These are phyloP conservation scores for Entophlyctis luteolus DNA, from an alignment of 192 early-diverging fungal species.

Conservation along the genomic window DNA sequence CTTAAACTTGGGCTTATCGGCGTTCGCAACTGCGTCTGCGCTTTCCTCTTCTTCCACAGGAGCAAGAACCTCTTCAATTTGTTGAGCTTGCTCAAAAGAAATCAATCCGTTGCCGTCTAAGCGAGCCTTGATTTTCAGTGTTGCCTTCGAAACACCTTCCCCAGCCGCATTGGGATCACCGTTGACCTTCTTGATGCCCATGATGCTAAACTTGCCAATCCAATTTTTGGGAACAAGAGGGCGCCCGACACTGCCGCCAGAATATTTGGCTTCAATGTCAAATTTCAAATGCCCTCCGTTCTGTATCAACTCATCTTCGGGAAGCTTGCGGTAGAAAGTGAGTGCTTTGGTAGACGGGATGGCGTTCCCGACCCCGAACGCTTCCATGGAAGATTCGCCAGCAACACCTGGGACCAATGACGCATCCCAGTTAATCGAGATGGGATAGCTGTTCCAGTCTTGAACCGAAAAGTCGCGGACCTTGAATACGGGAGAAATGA, in stretches of 20 bases:
- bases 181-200: slow-evolving; percentile 64
- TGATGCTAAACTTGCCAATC: slow-evolving; percentile 83
- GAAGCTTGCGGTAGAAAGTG: slow-evolving; percentile 75
- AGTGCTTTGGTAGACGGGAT: slow-evolving; percentile 88
- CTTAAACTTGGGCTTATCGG: slow-evolving; percentile 68
- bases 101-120: slow-evolving; percentile 72
- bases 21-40: not conserved
- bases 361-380: slow-evolving; percentile 79
- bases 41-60: slow-evolving; percentile 74
- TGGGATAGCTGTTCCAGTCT: slow-evolving; percentile 85
- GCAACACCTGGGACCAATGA: slow-evolving; percentile 55
- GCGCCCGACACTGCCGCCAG: slow-evolving; percentile 45
- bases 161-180: slow-evolving; percentile 48
- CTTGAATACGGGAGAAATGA: slow-evolving; percentile 93
- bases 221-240: slow-evolving; percentile 70
- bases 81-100: slow-evolving; percentile 73
- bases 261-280: slow-evolving; percentile 77
- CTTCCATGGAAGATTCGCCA: slow-evolving; percentile 74
- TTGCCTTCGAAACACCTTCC: slow-evolving; percentile 59
- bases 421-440: slow-evolving; percentile 83
- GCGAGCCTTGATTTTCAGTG: slow-evolving; percentile 87
- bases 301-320: slow-evolving; percentile 49
- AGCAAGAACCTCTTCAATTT: slow-evolving; percentile 76
- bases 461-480: slow-evolving; percentile 93
- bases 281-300: slow-evolving; percentile 53